Percentiles rank a stretch among this genome's conserved stretches.
Conservation (phyloP, 352 stramenopile genomes). For the Phytopythium oedochilum region DNA sequence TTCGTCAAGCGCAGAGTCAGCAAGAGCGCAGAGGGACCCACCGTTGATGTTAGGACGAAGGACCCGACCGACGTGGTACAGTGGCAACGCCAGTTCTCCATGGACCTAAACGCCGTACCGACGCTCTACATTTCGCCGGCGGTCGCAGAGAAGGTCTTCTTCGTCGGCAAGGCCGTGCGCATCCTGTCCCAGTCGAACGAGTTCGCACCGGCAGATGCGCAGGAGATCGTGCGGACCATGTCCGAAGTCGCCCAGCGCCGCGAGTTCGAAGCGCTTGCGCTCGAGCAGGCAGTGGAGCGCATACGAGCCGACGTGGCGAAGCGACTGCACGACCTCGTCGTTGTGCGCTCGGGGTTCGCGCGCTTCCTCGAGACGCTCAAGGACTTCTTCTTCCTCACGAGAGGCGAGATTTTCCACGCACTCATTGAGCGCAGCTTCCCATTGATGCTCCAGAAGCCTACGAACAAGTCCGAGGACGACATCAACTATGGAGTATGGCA, state of each 20-base stretch:
- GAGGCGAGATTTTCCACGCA: conserved; percentile 69
- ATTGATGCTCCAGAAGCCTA: conserved; percentile 49
- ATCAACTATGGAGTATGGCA: conserved; percentile 61
- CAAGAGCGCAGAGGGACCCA: not conserved
- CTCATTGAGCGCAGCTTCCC: conserved; percentile 60
- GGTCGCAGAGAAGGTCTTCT: conserved; percentile 62
- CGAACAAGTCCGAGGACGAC: conserved; percentile 49
- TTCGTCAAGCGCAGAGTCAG: conserved; percentile 38
- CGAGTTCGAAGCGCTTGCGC: conserved; percentile 40
- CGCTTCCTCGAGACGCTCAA: conserved; percentile 52
- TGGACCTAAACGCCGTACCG: conserved; percentile 57
- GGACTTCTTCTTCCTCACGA: conserved; percentile 58
- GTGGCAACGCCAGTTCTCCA: conserved; percentile 47
- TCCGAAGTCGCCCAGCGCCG: conserved; percentile 21
- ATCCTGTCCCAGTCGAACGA: conserved; percentile 45
- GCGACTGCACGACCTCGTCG: conserved; percentile 55
- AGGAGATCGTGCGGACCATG: conserved; percentile 39
- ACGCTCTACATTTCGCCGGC: conserved; percentile 54
- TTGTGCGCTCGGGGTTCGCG: conserved; percentile 64
- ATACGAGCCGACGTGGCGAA: conserved; percentile 48
- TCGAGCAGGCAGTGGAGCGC: conserved; percentile 57
- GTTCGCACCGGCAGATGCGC: conserved; percentile 41
- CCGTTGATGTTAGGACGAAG: not conserved
- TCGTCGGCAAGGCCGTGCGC: conserved; percentile 58
- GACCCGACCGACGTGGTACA: not conserved